Base-by-base conservation (phyloP, 2,329 filamentous ascomycete genomes). In the Setomelanomma holmii region DNA sequence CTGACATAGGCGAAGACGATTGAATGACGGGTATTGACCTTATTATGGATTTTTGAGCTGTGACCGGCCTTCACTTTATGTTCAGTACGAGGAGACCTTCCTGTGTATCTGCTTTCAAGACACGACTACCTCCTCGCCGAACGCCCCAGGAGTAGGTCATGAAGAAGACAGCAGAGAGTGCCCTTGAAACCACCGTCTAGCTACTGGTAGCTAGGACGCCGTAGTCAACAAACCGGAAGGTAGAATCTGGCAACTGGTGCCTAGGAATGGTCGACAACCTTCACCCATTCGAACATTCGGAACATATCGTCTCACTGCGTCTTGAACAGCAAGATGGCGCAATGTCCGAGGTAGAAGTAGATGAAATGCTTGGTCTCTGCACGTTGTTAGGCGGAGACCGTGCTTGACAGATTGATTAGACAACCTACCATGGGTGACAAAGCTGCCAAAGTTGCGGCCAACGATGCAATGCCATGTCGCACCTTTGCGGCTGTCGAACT, bases 401-500 rank as follows among this genome's bases (percentile, higher is more conserved):
- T 12, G 22, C 22, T 30, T 21, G 16, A 17, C 16, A 36, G 16
- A 17, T 7, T n/a, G 34, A 36, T 4, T 30, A 3, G n/a, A 19
- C 19, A 16, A 39, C 85, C 56, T 84, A 96, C 93, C 93, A 73
- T 99, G 95, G 35, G 95, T 99, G 45, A 99, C 95, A 68, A 98
- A 99, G 79, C 93, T 98, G 67, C 95, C 95, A 80, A 99, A 99
- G 83, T 99, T 98, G 66, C 95, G 86, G 59, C 95, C 95, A 27
- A 99, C 95, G 65, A 99, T 97, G 79, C 95, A 99, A 79, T 99
- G 95, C 95, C 93, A 99, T 75, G 95, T 99, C 58, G 93, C 93
- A 30, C 95, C 95, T 81, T 97, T 97, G 74, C 93, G 89, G 71
- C 91, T 90, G 76, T 99, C 95, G 71, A 99, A 98, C 93, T 98